Evolutionary conservation across 2,329 filamentous ascomycete species (phyloP).

Genomic region (Pezicula carpinea): DNA sequence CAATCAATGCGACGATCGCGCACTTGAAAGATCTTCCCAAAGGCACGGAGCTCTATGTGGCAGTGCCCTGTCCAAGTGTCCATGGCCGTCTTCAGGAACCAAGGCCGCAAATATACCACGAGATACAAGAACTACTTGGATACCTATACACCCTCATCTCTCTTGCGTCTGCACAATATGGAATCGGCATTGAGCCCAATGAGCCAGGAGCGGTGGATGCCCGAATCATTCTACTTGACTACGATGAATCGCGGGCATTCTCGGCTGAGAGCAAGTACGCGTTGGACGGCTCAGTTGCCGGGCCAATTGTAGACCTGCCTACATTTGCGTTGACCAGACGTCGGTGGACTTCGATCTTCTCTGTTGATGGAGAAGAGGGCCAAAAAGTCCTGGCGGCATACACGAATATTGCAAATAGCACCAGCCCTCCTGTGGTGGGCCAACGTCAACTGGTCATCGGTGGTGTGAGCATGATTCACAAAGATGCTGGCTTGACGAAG

Average conservation of each 20-base stretch:
- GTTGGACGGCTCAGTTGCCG: constrained; percentile 28
- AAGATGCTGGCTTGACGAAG: neutral
- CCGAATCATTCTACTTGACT: constrained; percentile 69
- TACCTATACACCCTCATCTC: constrained; percentile 75
- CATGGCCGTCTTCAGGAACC: constrained; percentile 44
- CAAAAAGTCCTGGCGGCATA: constrained; percentile 51
- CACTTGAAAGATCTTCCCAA: neutral
- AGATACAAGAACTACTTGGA: constrained; percentile 70
- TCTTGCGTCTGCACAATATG: constrained; percentile 57
- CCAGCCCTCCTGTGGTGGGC: constrained; percentile 42
- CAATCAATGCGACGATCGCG: neutral
- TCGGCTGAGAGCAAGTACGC: constrained; percentile 38
- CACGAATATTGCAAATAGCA: constrained; percentile 41
- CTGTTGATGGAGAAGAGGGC: constrained; percentile 60
- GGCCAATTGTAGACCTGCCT: constrained; percentile 38
- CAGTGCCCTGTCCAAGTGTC: constrained; percentile 55
- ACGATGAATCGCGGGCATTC: constrained; percentile 40
- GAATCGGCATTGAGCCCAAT: constrained; percentile 55
- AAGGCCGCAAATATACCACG: constrained; percentile 51
- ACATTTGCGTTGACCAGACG: constrained; percentile 49
- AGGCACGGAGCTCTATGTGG: constrained; percentile 36
- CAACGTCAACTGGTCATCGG: constrained; percentile 49
- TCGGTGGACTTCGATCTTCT: constrained; percentile 62
- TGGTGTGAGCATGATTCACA: constrained; percentile 42
- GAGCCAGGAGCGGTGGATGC: constrained; percentile 70